phyloP scores from a whole-genome alignment of 768 basidiomycete genomes.

The Leccinum broughii region DNA sequence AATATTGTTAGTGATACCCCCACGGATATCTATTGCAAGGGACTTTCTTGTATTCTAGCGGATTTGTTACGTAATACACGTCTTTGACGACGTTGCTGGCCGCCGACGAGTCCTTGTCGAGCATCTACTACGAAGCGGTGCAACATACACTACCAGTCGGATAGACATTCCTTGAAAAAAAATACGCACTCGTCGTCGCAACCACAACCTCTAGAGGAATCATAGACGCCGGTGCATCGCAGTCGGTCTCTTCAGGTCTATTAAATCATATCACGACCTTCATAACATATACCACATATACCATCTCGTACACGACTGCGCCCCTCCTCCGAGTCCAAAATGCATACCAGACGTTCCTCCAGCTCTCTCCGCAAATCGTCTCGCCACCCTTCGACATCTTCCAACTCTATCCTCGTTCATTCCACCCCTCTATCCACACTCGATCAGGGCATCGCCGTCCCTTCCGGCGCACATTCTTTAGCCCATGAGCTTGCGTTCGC shows the following conservation, averaged over 20 bases:
- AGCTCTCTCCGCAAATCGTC: constrained; percentile 31
- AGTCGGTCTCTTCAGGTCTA: constrained; percentile 16
- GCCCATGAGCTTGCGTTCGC: constrained; percentile 88
- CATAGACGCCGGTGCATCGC: not conserved
- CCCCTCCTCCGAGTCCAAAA: constrained; percentile 6
- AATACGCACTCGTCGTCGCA: constrained; percentile 10
- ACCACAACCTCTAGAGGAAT: constrained; percentile 1
- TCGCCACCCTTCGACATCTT: constrained; percentile 30
- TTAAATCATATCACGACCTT: constrained; percentile 5
- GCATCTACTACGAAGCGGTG: not conserved
- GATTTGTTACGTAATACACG: constrained; percentile 19
- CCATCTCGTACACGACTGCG: not conserved
- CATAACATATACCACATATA: constrained; percentile 14
- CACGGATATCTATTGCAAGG: not conserved
- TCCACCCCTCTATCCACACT: constrained; percentile 33
- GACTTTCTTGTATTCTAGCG: not conserved
- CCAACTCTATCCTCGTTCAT: constrained; percentile 21
- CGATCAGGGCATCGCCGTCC: constrained; percentile 32
- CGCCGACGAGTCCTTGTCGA: not conserved
- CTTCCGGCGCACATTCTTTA: constrained; percentile 55
- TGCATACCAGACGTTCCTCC: constrained; percentile 31
- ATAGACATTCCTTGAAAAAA: constrained; percentile 31
- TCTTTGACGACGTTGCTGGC: not conserved
- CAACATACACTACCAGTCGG: constrained; percentile 17
- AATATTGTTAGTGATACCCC: not conserved